Evolutionary conservation across 768 basidiomycete genomes (phyloP), one percentile per base, ranked within the genome.

Genomic region (Pleurotus citrinopileatus): DNA sequence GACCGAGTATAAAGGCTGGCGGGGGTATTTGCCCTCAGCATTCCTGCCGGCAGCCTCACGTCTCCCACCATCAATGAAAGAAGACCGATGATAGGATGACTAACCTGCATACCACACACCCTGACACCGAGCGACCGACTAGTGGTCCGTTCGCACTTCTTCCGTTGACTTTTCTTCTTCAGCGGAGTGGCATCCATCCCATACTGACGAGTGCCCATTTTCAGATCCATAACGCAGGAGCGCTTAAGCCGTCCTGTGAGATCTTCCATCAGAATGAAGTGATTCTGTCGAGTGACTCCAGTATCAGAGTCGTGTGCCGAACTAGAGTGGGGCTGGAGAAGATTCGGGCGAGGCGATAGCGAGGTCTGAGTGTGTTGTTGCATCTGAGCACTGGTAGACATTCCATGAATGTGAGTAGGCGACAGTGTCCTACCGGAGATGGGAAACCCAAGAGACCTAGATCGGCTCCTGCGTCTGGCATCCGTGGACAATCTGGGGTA

Each of bases 121-220:
- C 97, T 81, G 17, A 96, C 91, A 3, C 97, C 97, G 42, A 98
- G 71, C 12, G 85, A 80, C 60, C 91, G 77, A 67, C 94, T 98
- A 19, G 97, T 98, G 48, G 97, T 98, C 52, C 89, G 79, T 65
- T 97, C 94, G 66, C 97, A 98, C 72, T 99, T 99, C 73, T 97
- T 97, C 52, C 95, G 83, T 73, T 99, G 97, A 65, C 95, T 98
- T 75, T 89, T 94, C 82, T 97, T 98, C 76, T 99, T 99, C 50
- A 84, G 76, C 1, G 86, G 73, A 7, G 88, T 89, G 22, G 97
- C 97, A 61, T 97, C 93, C 74, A 96, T 90, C 17, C 97, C 97
- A 70, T 98, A 98, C 72, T 99, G 97, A 28, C 97, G 79, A 26
- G 95, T 98, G n/a, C 97, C 97, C 97, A 98, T 98, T 77, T 99